phyloP scores from a whole-genome alignment of 2,329 filamentous ascomycete species.

The Mycosphaerella arachidis region DNA sequence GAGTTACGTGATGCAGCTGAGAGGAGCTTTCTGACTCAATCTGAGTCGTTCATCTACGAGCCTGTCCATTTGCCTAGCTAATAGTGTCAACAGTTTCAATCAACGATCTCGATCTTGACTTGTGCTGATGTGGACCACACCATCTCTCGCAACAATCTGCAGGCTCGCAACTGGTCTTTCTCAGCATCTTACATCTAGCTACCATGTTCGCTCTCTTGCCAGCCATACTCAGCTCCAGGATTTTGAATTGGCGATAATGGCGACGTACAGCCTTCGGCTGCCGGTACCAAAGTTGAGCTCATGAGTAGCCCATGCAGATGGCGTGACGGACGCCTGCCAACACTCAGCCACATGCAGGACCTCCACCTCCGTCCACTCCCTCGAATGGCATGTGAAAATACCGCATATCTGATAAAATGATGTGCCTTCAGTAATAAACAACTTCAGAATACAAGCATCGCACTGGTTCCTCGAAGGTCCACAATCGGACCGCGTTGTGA shows the following conservation, averaged over 20 bases:
- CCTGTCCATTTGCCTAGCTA: not conserved
- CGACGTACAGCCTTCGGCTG: not conserved
- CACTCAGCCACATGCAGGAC: conserved; percentile 3
- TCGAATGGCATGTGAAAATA: conserved; percentile 2
- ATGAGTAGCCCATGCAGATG: not conserved
- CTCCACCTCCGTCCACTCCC: not conserved
- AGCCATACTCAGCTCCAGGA: not conserved
- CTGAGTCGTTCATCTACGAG: not conserved
- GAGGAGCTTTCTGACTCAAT: not conserved
- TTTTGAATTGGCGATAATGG: not conserved
- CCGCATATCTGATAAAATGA: not conserved
- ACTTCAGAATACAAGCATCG: not conserved
- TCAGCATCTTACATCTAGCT: not conserved
- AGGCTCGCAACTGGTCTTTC: not conserved
- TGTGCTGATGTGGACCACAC: not conserved
- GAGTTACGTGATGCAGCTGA: not conserved
- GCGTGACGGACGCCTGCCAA: conserved; percentile 4
- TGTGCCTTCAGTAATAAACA: not conserved
- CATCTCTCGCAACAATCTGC: not conserved
- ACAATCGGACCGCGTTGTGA: not conserved
- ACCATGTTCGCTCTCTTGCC: not conserved
- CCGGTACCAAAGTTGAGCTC: not conserved
- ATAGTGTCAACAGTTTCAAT: not conserved
- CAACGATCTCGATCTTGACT: not conserved
- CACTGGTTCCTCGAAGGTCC: not conserved